A percentile compares a stretch with the other conserved stretches of the same genome.
phyloP scores from a whole-genome alignment of 257 asterid genomes.

The Penstemon newberryi region DNA sequence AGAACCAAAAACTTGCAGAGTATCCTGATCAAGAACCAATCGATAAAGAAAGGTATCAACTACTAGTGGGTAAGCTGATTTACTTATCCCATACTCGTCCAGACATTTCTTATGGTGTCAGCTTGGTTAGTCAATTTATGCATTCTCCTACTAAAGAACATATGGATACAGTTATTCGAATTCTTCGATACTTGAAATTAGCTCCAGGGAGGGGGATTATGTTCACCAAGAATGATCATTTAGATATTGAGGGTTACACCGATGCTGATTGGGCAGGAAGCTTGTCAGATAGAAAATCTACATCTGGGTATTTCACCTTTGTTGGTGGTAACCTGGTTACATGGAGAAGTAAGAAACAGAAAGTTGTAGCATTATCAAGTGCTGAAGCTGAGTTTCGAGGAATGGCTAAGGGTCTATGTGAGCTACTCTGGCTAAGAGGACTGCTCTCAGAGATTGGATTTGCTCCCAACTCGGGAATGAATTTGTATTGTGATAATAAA shows the following conservation, averaged over 20 bases:
- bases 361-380: not conserved
- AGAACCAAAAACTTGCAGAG: not conserved
- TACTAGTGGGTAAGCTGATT: not conserved
- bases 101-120: not conserved
- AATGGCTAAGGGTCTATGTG: slow-evolving; percentile 17
- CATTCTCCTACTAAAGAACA: not conserved
- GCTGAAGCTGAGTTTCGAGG: slow-evolving; percentile 17
- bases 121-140: not conserved
- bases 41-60: not conserved
- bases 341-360: slow-evolving; percentile 1
- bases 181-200: not conserved
- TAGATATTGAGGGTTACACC: no score
- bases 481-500: slow-evolving; percentile 3
- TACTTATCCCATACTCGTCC: slow-evolving; percentile 5
- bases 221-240: no score
- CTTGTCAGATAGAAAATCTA: not conserved
- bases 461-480: not conserved
- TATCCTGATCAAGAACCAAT: not conserved
- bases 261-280: not conserved
- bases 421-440: slow-evolving; percentile 3
- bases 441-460: not conserved
- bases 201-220: no score
- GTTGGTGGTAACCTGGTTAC: slow-evolving; percentile 5
- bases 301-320: not conserved
- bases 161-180: not conserved